Conservation (phyloP, 805 yeast species). For the Grigorovia jiainica region DNA sequence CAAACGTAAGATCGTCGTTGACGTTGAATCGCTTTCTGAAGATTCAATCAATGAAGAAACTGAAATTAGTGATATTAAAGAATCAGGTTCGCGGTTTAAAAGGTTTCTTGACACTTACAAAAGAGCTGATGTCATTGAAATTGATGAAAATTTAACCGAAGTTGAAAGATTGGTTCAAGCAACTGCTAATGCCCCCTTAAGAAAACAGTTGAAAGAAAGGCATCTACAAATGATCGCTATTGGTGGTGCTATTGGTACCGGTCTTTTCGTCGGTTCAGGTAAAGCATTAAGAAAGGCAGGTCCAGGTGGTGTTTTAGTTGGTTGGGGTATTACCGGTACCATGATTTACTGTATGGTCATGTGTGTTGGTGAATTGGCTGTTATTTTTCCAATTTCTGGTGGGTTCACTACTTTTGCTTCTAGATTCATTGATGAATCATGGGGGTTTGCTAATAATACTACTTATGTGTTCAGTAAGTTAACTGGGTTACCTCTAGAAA, state of each 20-base stretch:
- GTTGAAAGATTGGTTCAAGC: conserved; percentile 38
- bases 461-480: conserved; percentile 45
- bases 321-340: too few species aligned
- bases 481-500: conserved; percentile 40
- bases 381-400: conserved; percentile 53
- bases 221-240: too few species aligned
- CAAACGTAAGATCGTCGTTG: too few species aligned
- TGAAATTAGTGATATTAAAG: too few species aligned
- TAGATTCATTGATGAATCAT: conserved; percentile 46
- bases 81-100: not conserved
- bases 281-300: too few species aligned
- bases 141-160: conserved; percentile 32
- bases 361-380: conserved; percentile 55
- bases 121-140: conserved; percentile 7
- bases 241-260: too few species aligned
- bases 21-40: too few species aligned
- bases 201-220: conserved; percentile 43
- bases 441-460: conserved; percentile 56
- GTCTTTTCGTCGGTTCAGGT: too few species aligned
- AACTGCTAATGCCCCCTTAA: conserved; percentile 47
- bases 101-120: too few species aligned
- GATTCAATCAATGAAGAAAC: too few species aligned
- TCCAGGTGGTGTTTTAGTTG: too few species aligned
- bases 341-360: too few species aligned
- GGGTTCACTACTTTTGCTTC: conserved; percentile 52